A percentile compares a stretch with the other conserved stretches of the same genome.
phyloP scores from a whole-genome alignment of 139 green algal species.

The Spirogloea muscicola region DNA sequence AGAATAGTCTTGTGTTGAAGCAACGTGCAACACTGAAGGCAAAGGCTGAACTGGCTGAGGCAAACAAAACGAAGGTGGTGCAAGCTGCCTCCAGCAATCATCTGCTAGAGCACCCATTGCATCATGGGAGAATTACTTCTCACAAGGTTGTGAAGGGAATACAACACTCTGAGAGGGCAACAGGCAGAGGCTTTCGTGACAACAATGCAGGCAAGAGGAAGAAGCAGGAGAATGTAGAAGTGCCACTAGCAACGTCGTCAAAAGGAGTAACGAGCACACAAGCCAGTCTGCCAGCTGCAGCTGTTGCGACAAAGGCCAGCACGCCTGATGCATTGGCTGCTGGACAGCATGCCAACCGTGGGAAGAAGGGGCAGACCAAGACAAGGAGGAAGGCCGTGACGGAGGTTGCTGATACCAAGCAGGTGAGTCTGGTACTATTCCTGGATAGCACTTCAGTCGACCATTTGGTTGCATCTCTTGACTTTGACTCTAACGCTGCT shows the following conservation, averaged over 20 bases:
- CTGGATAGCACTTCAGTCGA: too few relatives aligned
- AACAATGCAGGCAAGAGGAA: background rate
- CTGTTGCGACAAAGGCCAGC: background rate
- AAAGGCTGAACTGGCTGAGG: too few relatives aligned
- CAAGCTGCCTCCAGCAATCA: too few relatives aligned
- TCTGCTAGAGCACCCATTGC: too few relatives aligned
- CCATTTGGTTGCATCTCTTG: too few relatives aligned
- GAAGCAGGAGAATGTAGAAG: background rate
- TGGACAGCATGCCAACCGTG: background rate
- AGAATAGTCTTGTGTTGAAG: too few relatives aligned
- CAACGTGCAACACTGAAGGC: too few relatives aligned
- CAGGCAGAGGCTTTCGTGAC: background rate
- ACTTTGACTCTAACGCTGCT: too few relatives aligned
- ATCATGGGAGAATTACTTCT: background rate
- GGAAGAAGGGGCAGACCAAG: conserved; percentile 1
- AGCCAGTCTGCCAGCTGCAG: background rate
- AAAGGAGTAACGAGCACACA: background rate
- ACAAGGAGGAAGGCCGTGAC: too few relatives aligned
- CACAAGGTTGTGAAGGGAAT: background rate
- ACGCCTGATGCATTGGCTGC: background rate
- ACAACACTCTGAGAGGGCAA: background rate
- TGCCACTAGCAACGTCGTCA: background rate
- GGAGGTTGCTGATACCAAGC: too few relatives aligned
- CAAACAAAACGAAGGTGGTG: background rate
- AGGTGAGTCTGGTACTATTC: too few relatives aligned